Evolutionary conservation across 208 protist genomes (phyloP).

Genomic region (Trypanosoma scelopori): DNA sequence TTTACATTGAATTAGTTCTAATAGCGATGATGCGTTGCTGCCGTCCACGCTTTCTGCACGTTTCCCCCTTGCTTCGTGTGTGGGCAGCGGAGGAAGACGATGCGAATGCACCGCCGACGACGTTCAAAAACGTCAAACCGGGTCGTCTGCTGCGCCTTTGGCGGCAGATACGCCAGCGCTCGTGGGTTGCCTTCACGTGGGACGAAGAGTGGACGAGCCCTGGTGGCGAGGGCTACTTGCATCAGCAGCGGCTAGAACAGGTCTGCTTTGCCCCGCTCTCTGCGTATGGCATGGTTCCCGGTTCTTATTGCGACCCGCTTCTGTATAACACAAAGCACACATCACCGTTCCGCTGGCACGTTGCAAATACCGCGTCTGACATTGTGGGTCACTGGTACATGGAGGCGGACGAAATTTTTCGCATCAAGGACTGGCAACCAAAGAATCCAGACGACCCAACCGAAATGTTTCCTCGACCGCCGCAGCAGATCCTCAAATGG

Average conservation of each 20-base stretch:
- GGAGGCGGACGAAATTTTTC: constrained; percentile 86
- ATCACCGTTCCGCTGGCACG: constrained; percentile 89
- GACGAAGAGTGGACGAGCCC: constrained; percentile 87
- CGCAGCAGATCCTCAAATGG: constrained; percentile 82
- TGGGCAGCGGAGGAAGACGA: constrained; percentile 89
- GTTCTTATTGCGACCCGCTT: constrained; percentile 87
- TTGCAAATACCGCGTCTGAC: constrained; percentile 74
- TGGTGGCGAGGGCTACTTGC: constrained; percentile 75
- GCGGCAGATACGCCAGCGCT: constrained; percentile 84
- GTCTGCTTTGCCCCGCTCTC: constrained; percentile 87
- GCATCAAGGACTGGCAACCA: constrained; percentile 89
- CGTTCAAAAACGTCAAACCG: constrained; percentile 90
- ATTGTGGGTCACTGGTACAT: constrained; percentile 92
- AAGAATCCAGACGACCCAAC: constrained; percentile 87
- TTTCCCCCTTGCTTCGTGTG: constrained; percentile 66
- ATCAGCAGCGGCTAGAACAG: constrained; percentile 88
- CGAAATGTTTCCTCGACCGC: constrained; percentile 89
- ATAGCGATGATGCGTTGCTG: constrained; percentile 40
- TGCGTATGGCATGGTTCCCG: constrained; percentile 88
- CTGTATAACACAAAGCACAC: constrained; percentile 92
- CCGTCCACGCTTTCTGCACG: constrained; percentile 36
- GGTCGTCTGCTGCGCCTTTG: constrained; percentile 76
- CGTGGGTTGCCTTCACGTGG: constrained; percentile 83
- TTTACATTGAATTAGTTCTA: background rate
- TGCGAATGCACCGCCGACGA: constrained; percentile 75